phyloP scores from a whole-genome alignment of 495 filamentous ascomycete genomes.

The Filosporella fistucella region DNA sequence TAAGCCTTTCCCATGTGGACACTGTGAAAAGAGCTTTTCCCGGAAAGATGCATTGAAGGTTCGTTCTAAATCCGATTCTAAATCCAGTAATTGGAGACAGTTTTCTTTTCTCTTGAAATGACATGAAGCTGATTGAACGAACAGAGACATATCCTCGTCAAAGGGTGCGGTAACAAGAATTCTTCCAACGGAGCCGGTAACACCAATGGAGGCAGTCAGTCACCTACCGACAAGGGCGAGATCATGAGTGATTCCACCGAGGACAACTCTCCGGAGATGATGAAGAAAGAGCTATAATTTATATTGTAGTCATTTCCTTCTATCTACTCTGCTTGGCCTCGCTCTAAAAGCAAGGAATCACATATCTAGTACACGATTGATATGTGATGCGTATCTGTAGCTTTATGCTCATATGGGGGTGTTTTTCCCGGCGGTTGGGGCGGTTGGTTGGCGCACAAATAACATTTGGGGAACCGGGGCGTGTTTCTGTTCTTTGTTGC shows the following conservation, averaged over 20 bases:
- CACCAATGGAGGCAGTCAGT: slow-evolving; percentile 18
- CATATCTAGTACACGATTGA: too few species aligned
- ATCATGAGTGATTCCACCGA: slow-evolving; percentile 22
- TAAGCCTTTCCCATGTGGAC: slow-evolving; percentile 88
- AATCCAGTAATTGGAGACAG: slow-evolving; percentile 12
- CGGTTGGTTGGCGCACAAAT: too few species aligned
- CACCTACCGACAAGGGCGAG: slow-evolving; percentile 19
- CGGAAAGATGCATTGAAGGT: slow-evolving; percentile 98
- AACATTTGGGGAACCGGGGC: too few species aligned
- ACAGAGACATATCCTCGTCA: slow-evolving; percentile 89
- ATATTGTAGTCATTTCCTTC: neutral
- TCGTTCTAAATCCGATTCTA: slow-evolving; percentile 11
- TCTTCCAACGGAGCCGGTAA: slow-evolving; percentile 11
- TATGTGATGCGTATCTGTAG: too few species aligned
- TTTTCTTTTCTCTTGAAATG: neutral
- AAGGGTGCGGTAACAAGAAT: slow-evolving; percentile 72
- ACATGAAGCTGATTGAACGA: slow-evolving; percentile 26
- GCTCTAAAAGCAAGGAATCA: too few species aligned
- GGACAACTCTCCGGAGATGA: slow-evolving; percentile 20
- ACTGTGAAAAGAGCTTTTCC: slow-evolving; percentile 96
- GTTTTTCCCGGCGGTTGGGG: too few species aligned
- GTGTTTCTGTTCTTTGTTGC: too few species aligned
- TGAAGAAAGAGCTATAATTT: slow-evolving; percentile 24
- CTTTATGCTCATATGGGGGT: too few species aligned
- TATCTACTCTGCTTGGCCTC: too few species aligned